Evolutionary conservation across 2,329 filamentous ascomycete genomes (phyloP), one percentile per base, ranked within the genome.

Genomic region (Penicillium sp.): DNA sequence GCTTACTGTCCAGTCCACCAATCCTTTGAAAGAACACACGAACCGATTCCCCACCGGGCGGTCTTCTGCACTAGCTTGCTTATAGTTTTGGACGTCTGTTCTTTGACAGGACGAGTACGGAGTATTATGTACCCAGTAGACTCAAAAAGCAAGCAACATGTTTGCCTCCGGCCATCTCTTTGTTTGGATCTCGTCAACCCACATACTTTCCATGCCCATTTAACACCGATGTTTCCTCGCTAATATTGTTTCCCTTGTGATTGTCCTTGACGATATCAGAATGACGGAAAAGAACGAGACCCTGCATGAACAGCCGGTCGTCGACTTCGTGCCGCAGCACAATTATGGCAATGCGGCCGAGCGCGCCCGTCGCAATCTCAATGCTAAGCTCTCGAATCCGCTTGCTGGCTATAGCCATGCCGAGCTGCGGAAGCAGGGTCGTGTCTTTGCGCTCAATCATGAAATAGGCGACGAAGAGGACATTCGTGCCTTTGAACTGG

Each of bases 401-500:
- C 72, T 84, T 8, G 76, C 77, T 3, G 80, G 79, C 13, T 78
- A 78, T 56, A 76, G 70, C 16, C 74, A 78, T 41, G 74, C 79
- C 5, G 78, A 86, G 59, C 76, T 90, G 14, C 77, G 76, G 47
- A 76, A 74, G 33, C 82, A 82, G 72, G 86, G 85, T 14, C 82
- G 83, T 52, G 77, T 79, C 5, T 89, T 87, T 68, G 86, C 84
- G 24, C 71, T 77, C 26, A 73, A 80, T 49, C 78, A 88, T 63
- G 80, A 80, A 26, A 75, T 86, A 53, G 81, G 79, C 5, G 79
- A 79, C 19, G 79, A 82, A 21, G 79, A 82, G 26, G 84, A 87
- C 63, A 72, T 86, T 31, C 78, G 83, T 11, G 83, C 82, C 5
- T 88, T 88, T 65, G 79, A 80, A 19, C 75, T 86, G 22, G 85